Percentiles rank a stretch among this genome's conserved stretches.
Evolutionary conservation across 2,329 filamentous ascomycete genomes (phyloP).

Genomic region (Aspergillus fructus): DNA sequence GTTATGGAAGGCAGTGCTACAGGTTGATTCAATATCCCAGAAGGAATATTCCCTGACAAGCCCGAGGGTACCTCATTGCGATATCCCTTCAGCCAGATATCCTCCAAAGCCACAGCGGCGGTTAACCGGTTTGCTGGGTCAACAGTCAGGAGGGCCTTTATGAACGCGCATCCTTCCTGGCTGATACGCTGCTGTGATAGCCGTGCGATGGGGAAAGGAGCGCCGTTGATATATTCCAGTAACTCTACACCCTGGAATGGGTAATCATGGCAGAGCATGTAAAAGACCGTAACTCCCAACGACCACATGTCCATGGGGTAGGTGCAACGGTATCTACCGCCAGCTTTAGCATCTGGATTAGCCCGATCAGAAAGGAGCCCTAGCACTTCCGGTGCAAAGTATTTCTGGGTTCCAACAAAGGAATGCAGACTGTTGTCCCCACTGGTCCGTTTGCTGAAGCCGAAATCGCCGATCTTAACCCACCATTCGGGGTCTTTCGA

Average conservation of each 20-base stretch:
- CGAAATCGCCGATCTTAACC: slow-evolving; percentile 5
- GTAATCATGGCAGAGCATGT: background rate
- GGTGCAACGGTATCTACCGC: background rate
- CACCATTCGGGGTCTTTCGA: background rate
- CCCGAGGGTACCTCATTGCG: too few relatives aligned
- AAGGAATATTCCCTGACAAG: too few relatives aligned
- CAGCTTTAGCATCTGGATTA: background rate
- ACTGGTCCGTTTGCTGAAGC: background rate
- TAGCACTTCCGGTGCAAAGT: background rate
- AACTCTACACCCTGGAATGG: background rate
- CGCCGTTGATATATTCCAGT: background rate
- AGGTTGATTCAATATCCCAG: too few relatives aligned
- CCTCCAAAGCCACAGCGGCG: background rate
- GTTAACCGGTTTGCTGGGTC: background rate
- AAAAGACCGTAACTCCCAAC: background rate
- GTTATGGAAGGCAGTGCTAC: too few relatives aligned
- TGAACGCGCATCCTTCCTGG: background rate
- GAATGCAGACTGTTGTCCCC: background rate
- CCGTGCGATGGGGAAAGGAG: background rate
- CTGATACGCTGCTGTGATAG: background rate
- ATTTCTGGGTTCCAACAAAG: background rate
- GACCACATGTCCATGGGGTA: slow-evolving; percentile 4
- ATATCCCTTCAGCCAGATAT: background rate
- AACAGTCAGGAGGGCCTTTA: background rate
- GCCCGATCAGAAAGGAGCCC: background rate